Percentiles rank a stretch among this genome's conserved stretches.
Evolutionary conservation across 148 eudicot genomes (phyloP).

Genomic region (Rhododendron ferrugineum): DNA sequence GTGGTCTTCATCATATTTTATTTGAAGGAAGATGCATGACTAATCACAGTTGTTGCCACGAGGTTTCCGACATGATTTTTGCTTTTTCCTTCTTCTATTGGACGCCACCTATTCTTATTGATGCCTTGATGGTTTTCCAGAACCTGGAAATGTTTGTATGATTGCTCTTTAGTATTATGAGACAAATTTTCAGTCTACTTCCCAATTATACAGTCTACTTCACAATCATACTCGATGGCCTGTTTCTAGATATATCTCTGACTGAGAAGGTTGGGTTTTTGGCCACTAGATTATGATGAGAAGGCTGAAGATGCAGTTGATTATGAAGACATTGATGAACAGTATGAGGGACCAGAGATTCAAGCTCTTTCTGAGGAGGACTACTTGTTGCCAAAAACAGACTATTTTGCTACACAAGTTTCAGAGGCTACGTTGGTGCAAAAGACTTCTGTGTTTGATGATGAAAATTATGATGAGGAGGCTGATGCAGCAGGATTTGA

Average conservation of each 20-base stretch:
- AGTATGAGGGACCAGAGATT: constrained; percentile 95
- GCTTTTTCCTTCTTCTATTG: background rate
- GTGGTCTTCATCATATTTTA: background rate
- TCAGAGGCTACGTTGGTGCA: constrained; percentile 36
- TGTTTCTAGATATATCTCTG: no score
- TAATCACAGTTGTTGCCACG: background rate
- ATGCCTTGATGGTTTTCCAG: background rate
- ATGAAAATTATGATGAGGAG: constrained; percentile 92
- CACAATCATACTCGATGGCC: no score
- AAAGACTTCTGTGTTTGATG: constrained; percentile 69
- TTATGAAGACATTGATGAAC: constrained; percentile 94
- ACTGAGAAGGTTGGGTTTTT: no score
- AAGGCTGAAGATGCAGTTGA: constrained; percentile 98
- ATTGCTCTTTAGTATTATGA: background rate
- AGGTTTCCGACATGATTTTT: background rate
- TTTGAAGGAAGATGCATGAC: constrained; percentile 5
- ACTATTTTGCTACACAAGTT: constrained; percentile 42
- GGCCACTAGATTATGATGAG: constrained; percentile 88
- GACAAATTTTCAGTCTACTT: background rate
- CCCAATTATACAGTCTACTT: no score
- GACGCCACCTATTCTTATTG: background rate
- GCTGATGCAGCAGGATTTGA: constrained; percentile 39
- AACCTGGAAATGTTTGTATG: background rate
- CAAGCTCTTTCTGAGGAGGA: constrained; percentile 89
- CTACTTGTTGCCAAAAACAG: constrained; percentile 63